Percentiles rank a stretch among this genome's conserved stretches.
Conservation (phyloP, 202 grass and related monocot genomes). For the Zizania palustris region DNA sequence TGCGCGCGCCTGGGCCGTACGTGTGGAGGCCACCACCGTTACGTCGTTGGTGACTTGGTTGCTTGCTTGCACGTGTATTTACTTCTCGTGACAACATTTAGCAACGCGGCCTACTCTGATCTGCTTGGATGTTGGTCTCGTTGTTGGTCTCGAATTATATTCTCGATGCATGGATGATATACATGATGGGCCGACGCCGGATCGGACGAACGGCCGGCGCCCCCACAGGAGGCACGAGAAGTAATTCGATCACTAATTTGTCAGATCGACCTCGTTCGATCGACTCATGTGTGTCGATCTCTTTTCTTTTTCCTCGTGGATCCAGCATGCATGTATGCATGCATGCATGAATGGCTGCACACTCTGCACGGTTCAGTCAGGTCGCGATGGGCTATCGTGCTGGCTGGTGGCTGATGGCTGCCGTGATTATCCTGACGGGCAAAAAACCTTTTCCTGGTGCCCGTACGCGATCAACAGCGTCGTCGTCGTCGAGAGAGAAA, state of each 20-base stretch:
- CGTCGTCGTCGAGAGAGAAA: background rate
- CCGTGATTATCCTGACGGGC: background rate
- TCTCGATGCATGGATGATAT: too few species aligned
- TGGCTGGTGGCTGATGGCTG: too few species aligned
- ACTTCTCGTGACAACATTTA: constrained; percentile 56
- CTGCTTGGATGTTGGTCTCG: background rate
- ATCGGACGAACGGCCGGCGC: too few species aligned
- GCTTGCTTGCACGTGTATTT: constrained; percentile 12
- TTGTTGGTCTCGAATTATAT: too few species aligned
- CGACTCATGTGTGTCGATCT: too few species aligned
- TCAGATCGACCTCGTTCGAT: too few species aligned
- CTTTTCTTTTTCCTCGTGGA: background rate
- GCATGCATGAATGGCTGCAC: background rate
- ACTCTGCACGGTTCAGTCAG: background rate
- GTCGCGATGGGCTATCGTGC: background rate
- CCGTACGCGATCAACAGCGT: background rate
- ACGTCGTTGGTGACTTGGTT: background rate
- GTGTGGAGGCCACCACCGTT: background rate
- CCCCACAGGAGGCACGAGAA: too few species aligned
- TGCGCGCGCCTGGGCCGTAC: constrained; percentile 18
- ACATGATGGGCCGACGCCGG: too few species aligned
- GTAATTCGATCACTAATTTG: too few species aligned
- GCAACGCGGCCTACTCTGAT: constrained; percentile 14
- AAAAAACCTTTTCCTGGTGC: constrained; percentile 11
- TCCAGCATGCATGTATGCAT: background rate